Percentiles rank a stretch among this genome's conserved stretches.
phyloP scores from a whole-genome alignment of 2,329 filamentous ascomycete species.

The Penicillium sp. region DNA sequence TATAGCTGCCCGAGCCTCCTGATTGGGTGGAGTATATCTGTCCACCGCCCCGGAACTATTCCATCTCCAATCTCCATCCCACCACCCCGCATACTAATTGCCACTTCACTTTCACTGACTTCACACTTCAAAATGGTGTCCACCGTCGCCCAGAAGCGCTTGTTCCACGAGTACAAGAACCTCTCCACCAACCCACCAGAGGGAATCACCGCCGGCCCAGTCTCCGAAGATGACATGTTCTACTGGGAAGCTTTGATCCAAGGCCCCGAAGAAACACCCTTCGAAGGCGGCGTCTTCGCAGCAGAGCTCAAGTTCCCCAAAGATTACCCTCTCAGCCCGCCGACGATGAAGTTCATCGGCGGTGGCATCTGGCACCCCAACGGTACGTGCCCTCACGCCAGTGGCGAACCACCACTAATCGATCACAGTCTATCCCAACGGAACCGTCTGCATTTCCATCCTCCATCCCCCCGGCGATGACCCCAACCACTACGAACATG shows the following conservation, averaged over 20 bases:
- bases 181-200: conserved; percentile 95
- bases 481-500: conserved; percentile 97
- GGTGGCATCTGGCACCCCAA: conserved; percentile 93
- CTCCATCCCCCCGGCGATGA: conserved; percentile 95
- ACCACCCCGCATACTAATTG: not conserved
- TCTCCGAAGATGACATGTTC: conserved; percentile 92
- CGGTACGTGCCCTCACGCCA: conserved; percentile 55
- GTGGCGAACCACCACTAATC: not conserved
- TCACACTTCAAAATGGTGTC: conserved; percentile 42
- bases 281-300: conserved; percentile 92
- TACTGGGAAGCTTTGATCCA: conserved; percentile 96
- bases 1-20: not conserved
- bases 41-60: conserved; percentile 15
- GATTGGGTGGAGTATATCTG: not conserved
- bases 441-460: conserved; percentile 97
- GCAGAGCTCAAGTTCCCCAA: conserved; percentile 93
- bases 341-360: conserved; percentile 92
- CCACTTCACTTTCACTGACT: not conserved
- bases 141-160: conserved; percentile 67
- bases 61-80: conserved; percentile 3
- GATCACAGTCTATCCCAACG: conserved; percentile 77
- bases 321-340: conserved; percentile 95
- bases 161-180: conserved; percentile 94
- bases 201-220: conserved; percentile 91
- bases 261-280: conserved; percentile 92